phyloP scores from a whole-genome alignment of 192 early-diverging fungal species.

The Cetraspora pellucida region DNA sequence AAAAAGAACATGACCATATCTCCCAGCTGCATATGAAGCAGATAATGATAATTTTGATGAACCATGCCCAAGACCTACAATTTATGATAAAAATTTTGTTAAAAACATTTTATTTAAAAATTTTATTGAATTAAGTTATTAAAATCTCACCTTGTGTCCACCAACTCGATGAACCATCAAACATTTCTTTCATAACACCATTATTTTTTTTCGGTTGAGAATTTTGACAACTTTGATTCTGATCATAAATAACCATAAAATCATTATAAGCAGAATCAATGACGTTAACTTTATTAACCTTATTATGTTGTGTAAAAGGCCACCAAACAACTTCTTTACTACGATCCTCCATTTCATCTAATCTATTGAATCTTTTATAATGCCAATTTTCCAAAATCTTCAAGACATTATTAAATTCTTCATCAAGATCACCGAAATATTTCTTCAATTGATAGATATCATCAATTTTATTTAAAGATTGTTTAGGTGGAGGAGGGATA shows the following conservation, averaged over 20 bases:
- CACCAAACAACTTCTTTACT: constrained; percentile 68
- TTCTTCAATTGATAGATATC: constrained; percentile 59
- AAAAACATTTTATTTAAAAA: background rate
- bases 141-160: constrained; percentile 66
- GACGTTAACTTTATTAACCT: constrained; percentile 60
- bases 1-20: constrained; percentile 83
- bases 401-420: constrained; percentile 49
- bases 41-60: constrained; percentile 58
- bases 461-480: constrained; percentile 38
- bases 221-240: constrained; percentile 28
- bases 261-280: constrained; percentile 78
- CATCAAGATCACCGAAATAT: constrained; percentile 60
- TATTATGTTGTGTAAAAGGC: constrained; percentile 79
- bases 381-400: constrained; percentile 52
- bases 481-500: constrained; percentile 53
- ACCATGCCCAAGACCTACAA: constrained; percentile 64
- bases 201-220: background rate
- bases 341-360: constrained; percentile 57
- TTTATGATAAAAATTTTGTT: background rate
- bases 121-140: too few species aligned
- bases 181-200: constrained; percentile 48
- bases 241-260: constrained; percentile 57
- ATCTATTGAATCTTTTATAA: constrained; percentile 52
- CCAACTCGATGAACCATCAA: constrained; percentile 80
- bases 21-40: constrained; percentile 67